Evolutionary conservation across 1,284 basidiomycete species (phyloP).

Genomic region (Apiotrichum gracile): DNA sequence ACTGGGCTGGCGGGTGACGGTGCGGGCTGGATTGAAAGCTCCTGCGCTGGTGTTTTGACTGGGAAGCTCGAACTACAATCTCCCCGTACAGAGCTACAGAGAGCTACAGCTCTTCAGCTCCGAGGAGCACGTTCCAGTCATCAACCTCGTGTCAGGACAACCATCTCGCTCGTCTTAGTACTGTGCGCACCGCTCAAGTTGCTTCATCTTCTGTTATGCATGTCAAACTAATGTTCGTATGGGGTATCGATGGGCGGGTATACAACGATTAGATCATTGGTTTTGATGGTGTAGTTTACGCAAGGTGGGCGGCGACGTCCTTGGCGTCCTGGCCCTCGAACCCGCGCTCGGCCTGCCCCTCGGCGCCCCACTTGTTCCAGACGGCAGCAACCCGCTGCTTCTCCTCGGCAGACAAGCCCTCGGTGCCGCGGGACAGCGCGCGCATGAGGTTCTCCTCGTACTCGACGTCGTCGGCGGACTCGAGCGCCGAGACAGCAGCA

Average conservation of each 20-base stretch:
- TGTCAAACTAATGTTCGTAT: not conserved
- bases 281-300: not conserved
- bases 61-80: too few relatives aligned
- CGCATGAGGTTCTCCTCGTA: slow-evolving; percentile 73
- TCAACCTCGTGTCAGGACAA: too few relatives aligned
- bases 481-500: slow-evolving; percentile 33
- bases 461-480: slow-evolving; percentile 66
- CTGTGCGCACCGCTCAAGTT: too few relatives aligned
- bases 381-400: slow-evolving; percentile 31
- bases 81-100: too few relatives aligned
- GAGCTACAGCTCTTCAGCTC: too few relatives aligned
- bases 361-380: slow-evolving; percentile 32
- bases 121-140: too few relatives aligned
- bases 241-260: not conserved
- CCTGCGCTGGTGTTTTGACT: too few relatives aligned
- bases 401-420: slow-evolving; percentile 35
- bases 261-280: too few relatives aligned
- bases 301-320: slow-evolving; percentile 11
- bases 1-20: not conserved
- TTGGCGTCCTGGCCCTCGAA: slow-evolving; percentile 31
- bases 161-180: too few relatives aligned
- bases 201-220: too few relatives aligned
- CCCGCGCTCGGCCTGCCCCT: slow-evolving; percentile 31
- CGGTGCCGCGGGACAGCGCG: slow-evolving; percentile 49
- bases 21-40: too few relatives aligned